A percentile compares a stretch with the other conserved stretches of the same genome.
These are phyloP conservation scores for Colletotrichum godetiae DNA, from an alignment of 2,329 filamentous ascomycete species.

Conservation along the genomic window DNA sequence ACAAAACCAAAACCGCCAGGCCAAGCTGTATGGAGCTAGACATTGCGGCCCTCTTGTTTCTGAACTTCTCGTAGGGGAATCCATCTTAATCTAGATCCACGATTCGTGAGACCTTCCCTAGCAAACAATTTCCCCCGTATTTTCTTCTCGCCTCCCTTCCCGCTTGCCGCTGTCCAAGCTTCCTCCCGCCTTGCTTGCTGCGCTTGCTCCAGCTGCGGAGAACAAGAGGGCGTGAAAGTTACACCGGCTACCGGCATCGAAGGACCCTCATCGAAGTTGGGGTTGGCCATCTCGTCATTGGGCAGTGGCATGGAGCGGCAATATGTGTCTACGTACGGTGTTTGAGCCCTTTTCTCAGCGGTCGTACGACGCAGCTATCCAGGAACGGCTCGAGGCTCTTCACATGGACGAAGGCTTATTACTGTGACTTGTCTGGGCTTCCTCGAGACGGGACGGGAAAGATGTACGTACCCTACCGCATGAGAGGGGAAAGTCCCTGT, in stretches of 20 bases:
- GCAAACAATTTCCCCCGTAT: slow-evolving; percentile 9
- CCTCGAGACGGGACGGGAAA: neutral
- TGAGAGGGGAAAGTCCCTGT: neutral
- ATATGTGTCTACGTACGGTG: slow-evolving; percentile 11
- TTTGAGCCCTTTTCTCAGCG: neutral
- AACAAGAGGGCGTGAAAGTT: slow-evolving; percentile 2
- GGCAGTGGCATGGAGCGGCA: neutral
- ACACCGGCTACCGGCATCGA: slow-evolving; percentile 31
- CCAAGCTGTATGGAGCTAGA: slow-evolving; percentile 51
- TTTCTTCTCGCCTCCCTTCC: slow-evolving; percentile 13
- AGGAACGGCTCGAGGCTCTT: neutral
- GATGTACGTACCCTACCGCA: neutral
- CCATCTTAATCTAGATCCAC: slow-evolving; percentile 14
- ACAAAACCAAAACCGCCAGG: slow-evolving; percentile 31
- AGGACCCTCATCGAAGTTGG: slow-evolving; percentile 3
- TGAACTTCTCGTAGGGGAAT: neutral
- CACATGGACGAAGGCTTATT: slow-evolving; percentile 1
- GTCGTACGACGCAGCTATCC: slow-evolving; percentile 14
- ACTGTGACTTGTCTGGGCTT: too few species aligned
- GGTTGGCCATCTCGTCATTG: slow-evolving; percentile 11
- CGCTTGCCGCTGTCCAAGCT: slow-evolving; percentile 16
- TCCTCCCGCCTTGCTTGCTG: neutral
- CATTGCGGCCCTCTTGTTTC: slow-evolving; percentile 45
- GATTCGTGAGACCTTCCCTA: neutral
- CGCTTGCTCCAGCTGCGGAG: slow-evolving; percentile 6